Conservation (phyloP, 257 asterid genomes). For the Salvia hispanica region DNA sequence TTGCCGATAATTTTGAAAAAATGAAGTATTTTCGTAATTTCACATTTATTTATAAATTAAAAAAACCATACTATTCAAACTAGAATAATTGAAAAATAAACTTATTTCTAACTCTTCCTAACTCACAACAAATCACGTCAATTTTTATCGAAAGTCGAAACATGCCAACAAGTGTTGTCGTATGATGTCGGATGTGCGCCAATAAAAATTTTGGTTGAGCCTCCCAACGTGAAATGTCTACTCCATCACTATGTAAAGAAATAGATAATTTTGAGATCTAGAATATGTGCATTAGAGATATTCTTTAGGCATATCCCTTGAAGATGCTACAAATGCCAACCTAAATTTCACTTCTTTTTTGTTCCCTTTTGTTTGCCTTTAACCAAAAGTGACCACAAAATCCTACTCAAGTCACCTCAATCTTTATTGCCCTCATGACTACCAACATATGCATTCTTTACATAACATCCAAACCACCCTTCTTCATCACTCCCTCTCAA, state of each 20-base stretch:
- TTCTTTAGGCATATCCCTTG: conserved; percentile 46
- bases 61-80: too few species aligned
- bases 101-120: too few species aligned
- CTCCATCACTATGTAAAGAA: not conserved
- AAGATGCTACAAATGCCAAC: conserved; percentile 51
- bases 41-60: too few species aligned
- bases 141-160: too few species aligned
- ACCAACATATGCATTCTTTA: conserved; percentile 24
- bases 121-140: too few species aligned
- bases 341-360: conserved; percentile 22
- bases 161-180: too few species aligned
- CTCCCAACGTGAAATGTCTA: too few species aligned
- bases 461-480: conserved; percentile 33
- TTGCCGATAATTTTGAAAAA: too few species aligned
- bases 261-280: conserved; percentile 17
- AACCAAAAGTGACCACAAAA: conserved; percentile 45
- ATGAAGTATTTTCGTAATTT: too few species aligned
- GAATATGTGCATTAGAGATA: conserved; percentile 19
- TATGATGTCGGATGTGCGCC: too few species aligned
- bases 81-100: too few species aligned
- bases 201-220: too few species aligned
- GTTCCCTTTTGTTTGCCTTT: conserved; percentile 35
- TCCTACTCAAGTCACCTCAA: conserved; percentile 50
- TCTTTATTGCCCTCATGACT: conserved; percentile 37
- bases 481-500: conserved; percentile 49